These are phyloP conservation scores for Dothideomycetes sp. DNA, from an alignment of 2,329 filamentous ascomycete genomes.

Conservation along the genomic window DNA sequence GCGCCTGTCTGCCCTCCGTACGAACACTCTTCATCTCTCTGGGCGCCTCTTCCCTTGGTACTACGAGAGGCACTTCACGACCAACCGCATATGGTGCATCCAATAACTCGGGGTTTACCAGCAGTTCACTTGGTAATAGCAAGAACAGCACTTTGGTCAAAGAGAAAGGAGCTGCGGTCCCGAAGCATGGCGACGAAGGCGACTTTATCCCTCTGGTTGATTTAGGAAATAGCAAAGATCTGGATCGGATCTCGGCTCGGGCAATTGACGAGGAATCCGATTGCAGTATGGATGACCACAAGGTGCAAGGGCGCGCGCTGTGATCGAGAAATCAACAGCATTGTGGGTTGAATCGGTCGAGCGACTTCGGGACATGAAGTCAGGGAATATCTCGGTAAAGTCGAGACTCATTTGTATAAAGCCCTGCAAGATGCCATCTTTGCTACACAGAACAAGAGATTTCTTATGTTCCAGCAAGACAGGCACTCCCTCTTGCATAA, in stretches of 20 bases:
- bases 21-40: constrained; percentile 15
- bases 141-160: neutral
- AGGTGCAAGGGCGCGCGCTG: too few relatives aligned
- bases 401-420: too few relatives aligned
- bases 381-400: too few relatives aligned
- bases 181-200: constrained; percentile 4
- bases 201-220: constrained; percentile 14
- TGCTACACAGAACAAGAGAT: too few relatives aligned
- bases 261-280: too few relatives aligned
- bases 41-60: constrained; percentile 8
- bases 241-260: neutral
- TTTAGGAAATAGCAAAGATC: neutral
- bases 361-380: too few relatives aligned
- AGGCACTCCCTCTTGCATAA: too few relatives aligned
- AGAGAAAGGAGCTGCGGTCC: neutral
- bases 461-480: too few relatives aligned
- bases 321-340: too few relatives aligned
- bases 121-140: neutral
- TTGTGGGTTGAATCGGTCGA: too few relatives aligned
- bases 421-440: too few relatives aligned
- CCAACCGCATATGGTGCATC: neutral
- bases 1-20: constrained; percentile 16
- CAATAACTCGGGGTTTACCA: neutral
- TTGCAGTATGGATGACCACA: too few relatives aligned
- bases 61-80: neutral